A percentile compares a stretch with the other conserved stretches of the same genome.
Evolutionary conservation across 83 land plant species (phyloP).

Genomic region (Thuja plicata): DNA sequence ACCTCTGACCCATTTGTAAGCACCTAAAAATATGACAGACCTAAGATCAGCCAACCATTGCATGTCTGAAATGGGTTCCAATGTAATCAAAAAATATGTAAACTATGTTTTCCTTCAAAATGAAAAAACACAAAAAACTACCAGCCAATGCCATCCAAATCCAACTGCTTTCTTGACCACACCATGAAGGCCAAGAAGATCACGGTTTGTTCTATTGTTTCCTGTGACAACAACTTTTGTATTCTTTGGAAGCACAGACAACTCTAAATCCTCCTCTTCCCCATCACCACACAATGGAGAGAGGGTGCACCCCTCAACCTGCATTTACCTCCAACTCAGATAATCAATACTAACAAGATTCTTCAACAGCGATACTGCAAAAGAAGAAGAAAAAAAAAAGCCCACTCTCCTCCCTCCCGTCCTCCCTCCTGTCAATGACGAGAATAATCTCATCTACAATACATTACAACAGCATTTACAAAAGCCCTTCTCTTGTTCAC

Average conservation of each 20-base stretch:
- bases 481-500: neutral
- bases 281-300: conserved; percentile 49
- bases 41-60: neutral
- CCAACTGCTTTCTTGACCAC: conserved; percentile 70
- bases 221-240: conserved; percentile 71
- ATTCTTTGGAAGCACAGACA: conserved; percentile 61
- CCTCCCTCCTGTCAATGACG: neutral
- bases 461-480: neutral
- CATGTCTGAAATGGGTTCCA: neutral
- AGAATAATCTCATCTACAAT: conserved; percentile 10
- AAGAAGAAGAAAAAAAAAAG: neutral
- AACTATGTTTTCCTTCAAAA: neutral
- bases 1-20: conserved; percentile 60
- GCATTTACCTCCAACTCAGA: conserved; percentile 17
- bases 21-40: conserved; percentile 22
- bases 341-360: neutral
- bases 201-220: conserved; percentile 64
- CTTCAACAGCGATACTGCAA: neutral
- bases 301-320: conserved; percentile 15
- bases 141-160: conserved; percentile 78
- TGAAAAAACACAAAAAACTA: neutral
- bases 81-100: neutral
- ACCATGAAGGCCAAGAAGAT: conserved; percentile 61
- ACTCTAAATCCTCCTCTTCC: conserved; percentile 55
- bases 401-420: neutral